A percentile compares a stretch with the other conserved stretches of the same genome.
Evolutionary conservation across 768 basidiomycete species (phyloP).

Genomic region (Phylloporus sp.): DNA sequence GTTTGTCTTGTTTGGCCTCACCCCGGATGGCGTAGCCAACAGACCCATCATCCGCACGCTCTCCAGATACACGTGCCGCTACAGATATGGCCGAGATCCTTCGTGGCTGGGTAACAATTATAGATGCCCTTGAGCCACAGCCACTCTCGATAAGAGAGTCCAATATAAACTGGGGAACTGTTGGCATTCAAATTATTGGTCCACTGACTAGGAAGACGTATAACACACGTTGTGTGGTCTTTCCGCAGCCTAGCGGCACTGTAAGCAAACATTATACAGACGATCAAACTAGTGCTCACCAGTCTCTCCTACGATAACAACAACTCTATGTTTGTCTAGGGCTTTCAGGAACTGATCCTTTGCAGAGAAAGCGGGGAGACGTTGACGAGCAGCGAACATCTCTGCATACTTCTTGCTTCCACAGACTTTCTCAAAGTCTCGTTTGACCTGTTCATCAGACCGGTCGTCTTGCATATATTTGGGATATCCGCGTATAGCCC

Average conservation of each 20-base stretch:
- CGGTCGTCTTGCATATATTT: conserved; percentile 37
- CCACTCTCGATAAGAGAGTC: conserved; percentile 69
- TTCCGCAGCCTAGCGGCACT: conserved; percentile 64
- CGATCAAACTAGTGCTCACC: conserved; percentile 39
- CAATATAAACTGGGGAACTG: conserved; percentile 86
- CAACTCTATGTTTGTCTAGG: conserved; percentile 57
- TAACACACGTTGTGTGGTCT: conserved; percentile 76
- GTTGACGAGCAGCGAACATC: conserved; percentile 53
- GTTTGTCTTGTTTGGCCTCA: conserved; percentile 62
- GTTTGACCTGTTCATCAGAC: conserved; percentile 46
- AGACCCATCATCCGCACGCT: conserved; percentile 70
- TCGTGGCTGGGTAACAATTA: conserved; percentile 87
- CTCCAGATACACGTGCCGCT: conserved; percentile 79
- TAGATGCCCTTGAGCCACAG: conserved; percentile 62
- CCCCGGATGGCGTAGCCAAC: conserved; percentile 91
- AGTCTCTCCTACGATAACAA: conserved; percentile 89
- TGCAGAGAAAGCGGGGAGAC: conserved; percentile 74
- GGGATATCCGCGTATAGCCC: conserved; percentile 1
- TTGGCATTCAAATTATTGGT: conserved; percentile 1
- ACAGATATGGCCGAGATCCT: conserved; percentile 87
- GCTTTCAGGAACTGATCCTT: conserved; percentile 57
- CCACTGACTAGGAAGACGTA: background rate
- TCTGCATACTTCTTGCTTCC: conserved; percentile 47
- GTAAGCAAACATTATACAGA: conserved; percentile 3
- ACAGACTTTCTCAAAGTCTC: conserved; percentile 48